Evolutionary conservation across 2,329 filamentous ascomycete genomes (phyloP).

Genomic region (Aspergillus texensis): DNA sequence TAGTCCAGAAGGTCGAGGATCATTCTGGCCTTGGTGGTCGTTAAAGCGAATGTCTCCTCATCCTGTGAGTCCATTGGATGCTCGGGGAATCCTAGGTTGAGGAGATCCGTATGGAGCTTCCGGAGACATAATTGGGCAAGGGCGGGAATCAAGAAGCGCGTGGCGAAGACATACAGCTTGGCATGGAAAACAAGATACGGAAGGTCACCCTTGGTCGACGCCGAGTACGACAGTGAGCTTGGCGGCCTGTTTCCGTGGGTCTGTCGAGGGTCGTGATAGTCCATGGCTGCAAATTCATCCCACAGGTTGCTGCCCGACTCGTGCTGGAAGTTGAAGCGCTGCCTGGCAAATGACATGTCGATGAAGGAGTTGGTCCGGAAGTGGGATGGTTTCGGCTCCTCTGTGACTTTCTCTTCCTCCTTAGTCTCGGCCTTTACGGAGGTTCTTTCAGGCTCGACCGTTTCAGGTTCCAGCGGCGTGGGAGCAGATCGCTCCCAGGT

Average conservation of each 20-base stretch:
- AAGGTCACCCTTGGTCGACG: slow-evolving; percentile 24
- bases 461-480: slow-evolving; percentile 13
- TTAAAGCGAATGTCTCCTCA: slow-evolving; percentile 25
- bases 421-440: background rate
- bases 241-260: slow-evolving; percentile 10
- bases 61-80: slow-evolving; percentile 18
- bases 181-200: slow-evolving; percentile 47
- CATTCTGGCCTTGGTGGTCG: slow-evolving; percentile 35
- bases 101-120: slow-evolving; percentile 42
- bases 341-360: slow-evolving; percentile 42
- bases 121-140: slow-evolving; percentile 44
- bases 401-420: background rate
- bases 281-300: slow-evolving; percentile 41
- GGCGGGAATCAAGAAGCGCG: slow-evolving; percentile 43
- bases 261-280: slow-evolving; percentile 35
- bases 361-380: slow-evolving; percentile 26
- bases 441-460: background rate
- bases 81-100: slow-evolving; percentile 33
- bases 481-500: slow-evolving; percentile 17
- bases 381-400: slow-evolving; percentile 1
- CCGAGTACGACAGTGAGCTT: slow-evolving; percentile 14
- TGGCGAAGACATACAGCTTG: slow-evolving; percentile 49
- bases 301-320: slow-evolving; percentile 39
- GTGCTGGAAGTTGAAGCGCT: slow-evolving; percentile 32
- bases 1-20: slow-evolving; percentile 43